Evolutionary conservation across 2,329 filamentous ascomycete genomes (phyloP), one percentile per base, ranked within the genome.

Genomic region (Colletotrichum trifolii): DNA sequence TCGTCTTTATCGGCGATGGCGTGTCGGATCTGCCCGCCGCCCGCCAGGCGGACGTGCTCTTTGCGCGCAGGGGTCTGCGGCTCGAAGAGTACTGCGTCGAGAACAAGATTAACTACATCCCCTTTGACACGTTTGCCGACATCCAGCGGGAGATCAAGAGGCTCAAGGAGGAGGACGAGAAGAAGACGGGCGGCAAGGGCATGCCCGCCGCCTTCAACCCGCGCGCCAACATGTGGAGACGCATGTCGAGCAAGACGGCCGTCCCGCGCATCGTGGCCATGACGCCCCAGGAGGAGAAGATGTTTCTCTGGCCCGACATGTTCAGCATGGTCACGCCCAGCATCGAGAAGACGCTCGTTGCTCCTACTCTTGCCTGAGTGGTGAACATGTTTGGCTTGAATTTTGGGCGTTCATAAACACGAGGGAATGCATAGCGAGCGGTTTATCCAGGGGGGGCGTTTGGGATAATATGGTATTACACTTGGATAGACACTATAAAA

Each of bases 1-100:
- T 91, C 69, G 79, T 91, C 56, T 91, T 91, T 77, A 90, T 91
- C 69, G 89, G 89, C 53, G 89, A 91, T 71, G 89, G 89, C 25
- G 87, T 91, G 6, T 89, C 87, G 0, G 89, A 91, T 71, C 81
- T 91, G 2, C 83, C 89, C 0, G 89, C 88, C 3, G 88, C 89
- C 1, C 81, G 87, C 36, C 83, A 91, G 71, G 87, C 89, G 2
- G 89, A 91, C 71, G 86, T 91, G 0, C 83, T 91, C 10, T 91
- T 91, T 71, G 88, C 89, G 0, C 83, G 89, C 10, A 82, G 84
- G n/a, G 88, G 89, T 1, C 78, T 91, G 43, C 79, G 85, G 2
- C 79, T 91, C 13, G 89, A 91, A 74, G 85, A 90, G 71, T 89
- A 91, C 75, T 91, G 89, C 75, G 69, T 83, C 62, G 86, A 89